These are phyloP conservation scores for Trichoderma sp. DNA, from an alignment of 2,329 filamentous ascomycete genomes.

Conservation along the genomic window DNA sequence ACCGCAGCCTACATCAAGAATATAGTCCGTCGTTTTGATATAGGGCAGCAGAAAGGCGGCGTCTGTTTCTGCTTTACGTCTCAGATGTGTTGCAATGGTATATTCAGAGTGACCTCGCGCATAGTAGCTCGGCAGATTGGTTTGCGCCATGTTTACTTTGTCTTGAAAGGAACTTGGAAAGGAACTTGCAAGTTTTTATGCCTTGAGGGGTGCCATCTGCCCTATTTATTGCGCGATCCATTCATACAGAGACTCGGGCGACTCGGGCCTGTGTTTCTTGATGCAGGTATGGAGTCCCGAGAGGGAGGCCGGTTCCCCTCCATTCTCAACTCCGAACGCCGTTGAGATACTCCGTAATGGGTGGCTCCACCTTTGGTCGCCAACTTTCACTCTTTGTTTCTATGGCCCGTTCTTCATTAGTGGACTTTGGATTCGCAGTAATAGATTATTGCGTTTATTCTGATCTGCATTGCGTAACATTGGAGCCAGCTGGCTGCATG, in stretches of 20 bases:
- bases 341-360: background rate
- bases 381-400: background rate
- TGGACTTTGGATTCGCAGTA: background rate
- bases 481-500: background rate
- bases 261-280: background rate
- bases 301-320: background rate
- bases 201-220: background rate
- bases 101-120: slow-evolving; percentile 12
- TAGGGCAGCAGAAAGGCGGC: background rate
- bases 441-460: background rate
- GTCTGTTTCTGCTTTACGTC: background rate
- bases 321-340: slow-evolving; percentile 1
- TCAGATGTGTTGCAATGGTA: slow-evolving; percentile 5
- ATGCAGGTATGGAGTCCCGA: background rate
- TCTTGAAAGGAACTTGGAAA: background rate
- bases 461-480: background rate
- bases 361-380: background rate
- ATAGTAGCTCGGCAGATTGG: slow-evolving; percentile 11
- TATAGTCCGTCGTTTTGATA: background rate
- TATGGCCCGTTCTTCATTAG: background rate
- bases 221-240: background rate
- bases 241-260: background rate
- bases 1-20: slow-evolving; percentile 14
- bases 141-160: slow-evolving; percentile 6
- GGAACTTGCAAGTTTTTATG: background rate